Conservation (phyloP, 345 rosid species). For the Euphorbia tirucalli region DNA sequence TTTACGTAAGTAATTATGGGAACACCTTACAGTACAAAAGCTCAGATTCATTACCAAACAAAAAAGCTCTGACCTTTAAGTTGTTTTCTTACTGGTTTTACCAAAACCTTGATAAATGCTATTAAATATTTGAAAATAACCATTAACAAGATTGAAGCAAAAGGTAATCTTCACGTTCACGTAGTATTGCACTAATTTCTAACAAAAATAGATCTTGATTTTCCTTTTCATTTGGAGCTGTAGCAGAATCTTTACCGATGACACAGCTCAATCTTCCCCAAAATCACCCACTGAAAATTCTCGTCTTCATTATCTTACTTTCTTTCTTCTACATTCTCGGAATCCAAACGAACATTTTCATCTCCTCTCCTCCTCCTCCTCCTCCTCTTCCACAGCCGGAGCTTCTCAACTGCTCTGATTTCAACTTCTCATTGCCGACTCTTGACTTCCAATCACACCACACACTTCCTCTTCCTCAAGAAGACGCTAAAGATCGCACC, state of each 20-base stretch:
- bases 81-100: not conserved
- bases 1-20: not conserved
- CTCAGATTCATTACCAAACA: no score
- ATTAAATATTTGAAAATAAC: not conserved
- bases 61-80: no score
- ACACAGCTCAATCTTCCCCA: constrained; percentile 7
- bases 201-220: not conserved
- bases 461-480: constrained; percentile 27
- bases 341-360: constrained; percentile 20
- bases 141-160: not conserved
- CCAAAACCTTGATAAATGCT: not conserved
- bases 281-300: constrained; percentile 9
- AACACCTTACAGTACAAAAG: not conserved
- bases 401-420: constrained; percentile 20
- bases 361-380: constrained; percentile 1
- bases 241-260: not conserved
- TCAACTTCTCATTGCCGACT: constrained; percentile 22
- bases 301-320: constrained; percentile 19
- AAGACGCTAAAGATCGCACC: constrained; percentile 9
- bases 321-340: constrained; percentile 38
- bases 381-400: not conserved
- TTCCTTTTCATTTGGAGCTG: not conserved
- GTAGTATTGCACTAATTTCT: not conserved
- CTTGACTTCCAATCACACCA: constrained; percentile 45
- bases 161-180: not conserved